Evolutionary conservation across 2,329 filamentous ascomycete species (phyloP).

Genomic region (Fusarium praegraminearum): DNA sequence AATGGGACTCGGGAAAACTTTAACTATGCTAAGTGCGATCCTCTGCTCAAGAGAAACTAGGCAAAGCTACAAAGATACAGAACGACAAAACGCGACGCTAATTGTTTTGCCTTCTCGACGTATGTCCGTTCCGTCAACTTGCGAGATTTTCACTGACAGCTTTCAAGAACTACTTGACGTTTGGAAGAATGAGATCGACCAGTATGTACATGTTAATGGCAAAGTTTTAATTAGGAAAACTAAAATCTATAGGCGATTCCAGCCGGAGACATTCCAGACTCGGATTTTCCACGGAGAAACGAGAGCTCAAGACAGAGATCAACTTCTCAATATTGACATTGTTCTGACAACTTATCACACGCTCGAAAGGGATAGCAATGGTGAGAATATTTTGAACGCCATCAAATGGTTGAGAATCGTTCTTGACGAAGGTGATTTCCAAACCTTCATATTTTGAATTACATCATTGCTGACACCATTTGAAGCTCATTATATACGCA

Average conservation of each 20-base stretch:
- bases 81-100: neutral
- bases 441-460: accelerated
- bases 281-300: neutral
- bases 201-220: no score
- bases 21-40: neutral
- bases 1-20: neutral
- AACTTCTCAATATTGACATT: neutral
- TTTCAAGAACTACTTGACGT: neutral
- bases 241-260: neutral
- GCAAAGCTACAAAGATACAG: no score
- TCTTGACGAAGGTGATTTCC: neutral
- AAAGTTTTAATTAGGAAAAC: accelerated
- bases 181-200: neutral
- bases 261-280: neutral
- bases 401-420: neutral
- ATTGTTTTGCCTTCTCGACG: neutral
- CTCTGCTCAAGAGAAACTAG: neutral
- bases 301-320: neutral
- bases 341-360: neutral
- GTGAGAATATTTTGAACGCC: accelerated
- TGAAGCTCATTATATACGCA: neutral
- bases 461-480: neutral
- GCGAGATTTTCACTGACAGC: neutral
- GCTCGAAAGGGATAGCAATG: neutral
- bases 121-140: neutral